A percentile compares a stretch with the other conserved stretches of the same genome.
phyloP scores from a whole-genome alignment of 768 basidiomycete genomes.

The Lactifluus rugatus region DNA sequence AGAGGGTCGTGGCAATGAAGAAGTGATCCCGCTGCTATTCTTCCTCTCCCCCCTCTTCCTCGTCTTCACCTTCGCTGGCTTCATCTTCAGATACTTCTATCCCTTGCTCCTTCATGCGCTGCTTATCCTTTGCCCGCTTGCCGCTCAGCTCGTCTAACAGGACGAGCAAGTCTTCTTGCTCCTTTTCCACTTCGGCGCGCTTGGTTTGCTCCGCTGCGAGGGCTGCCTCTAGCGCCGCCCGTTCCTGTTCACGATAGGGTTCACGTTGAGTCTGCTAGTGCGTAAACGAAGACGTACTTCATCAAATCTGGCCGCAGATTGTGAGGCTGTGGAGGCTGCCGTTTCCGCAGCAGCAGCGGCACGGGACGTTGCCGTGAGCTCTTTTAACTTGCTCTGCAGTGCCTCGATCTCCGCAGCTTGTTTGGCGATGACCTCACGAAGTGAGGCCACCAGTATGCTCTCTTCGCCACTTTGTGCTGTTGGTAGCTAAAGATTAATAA shows the following conservation, averaged over 20 bases:
- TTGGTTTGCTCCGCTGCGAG: constrained; percentile 50
- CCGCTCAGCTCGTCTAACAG: constrained; percentile 82
- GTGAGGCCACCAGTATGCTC: constrained; percentile 68
- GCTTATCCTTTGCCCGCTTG: constrained; percentile 83
- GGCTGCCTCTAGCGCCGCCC: constrained; percentile 45
- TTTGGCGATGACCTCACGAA: constrained; percentile 72
- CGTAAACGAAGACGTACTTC: constrained; percentile 3
- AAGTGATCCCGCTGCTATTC: neutral
- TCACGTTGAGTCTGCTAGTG: neutral
- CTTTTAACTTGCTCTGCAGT: constrained; percentile 52
- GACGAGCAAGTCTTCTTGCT: constrained; percentile 93
- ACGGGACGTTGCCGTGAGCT: constrained; percentile 22
- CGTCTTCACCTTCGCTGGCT: constrained; percentile 58
- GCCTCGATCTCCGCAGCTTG: constrained; percentile 74
- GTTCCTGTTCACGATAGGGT: constrained; percentile 22
- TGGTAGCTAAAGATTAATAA: neutral
- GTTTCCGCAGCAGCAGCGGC: neutral
- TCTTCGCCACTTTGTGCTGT: constrained; percentile 59
- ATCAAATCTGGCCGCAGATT: neutral
- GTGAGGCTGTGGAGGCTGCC: neutral
- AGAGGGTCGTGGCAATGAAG: too few relatives aligned
- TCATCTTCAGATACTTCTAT: constrained; percentile 93
- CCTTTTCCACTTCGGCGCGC: constrained; percentile 80
- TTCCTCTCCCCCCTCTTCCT: constrained; percentile 28
- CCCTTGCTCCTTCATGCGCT: constrained; percentile 57